phyloP scores from a whole-genome alignment of 2,329 filamentous ascomycete genomes.

The Trichoderma sp. region DNA sequence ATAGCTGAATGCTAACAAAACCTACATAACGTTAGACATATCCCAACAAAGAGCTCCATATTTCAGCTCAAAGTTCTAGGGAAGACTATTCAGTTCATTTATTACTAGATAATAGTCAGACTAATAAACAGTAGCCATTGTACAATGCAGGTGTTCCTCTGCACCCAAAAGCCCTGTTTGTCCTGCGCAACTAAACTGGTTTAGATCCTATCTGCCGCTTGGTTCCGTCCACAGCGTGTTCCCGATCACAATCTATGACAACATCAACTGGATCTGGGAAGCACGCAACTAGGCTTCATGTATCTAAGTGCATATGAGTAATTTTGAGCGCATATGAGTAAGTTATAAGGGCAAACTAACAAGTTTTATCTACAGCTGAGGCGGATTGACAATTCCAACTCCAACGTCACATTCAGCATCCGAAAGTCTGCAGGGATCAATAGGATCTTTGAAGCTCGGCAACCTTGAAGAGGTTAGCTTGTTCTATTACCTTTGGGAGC shows the following conservation, averaged over 20 bases:
- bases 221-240: not conserved
- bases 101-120: no score
- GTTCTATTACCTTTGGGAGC: no score
- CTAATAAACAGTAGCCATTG: not conserved
- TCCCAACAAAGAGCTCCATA: not conserved
- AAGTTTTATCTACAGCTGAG: not conserved
- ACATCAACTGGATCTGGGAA: not conserved
- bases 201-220: not conserved
- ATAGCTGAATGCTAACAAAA: not conserved
- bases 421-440: no score
- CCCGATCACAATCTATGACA: not conserved
- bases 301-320: not conserved
- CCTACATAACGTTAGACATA: not conserved
- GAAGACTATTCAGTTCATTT: not conserved
- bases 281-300: not conserved
- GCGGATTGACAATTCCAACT: not conserved
- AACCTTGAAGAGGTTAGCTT: no score
- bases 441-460: no score
- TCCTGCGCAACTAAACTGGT: not conserved
- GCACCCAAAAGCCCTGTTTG: not conserved
- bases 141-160: not conserved
- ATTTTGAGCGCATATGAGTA: not conserved
- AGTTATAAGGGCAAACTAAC: not conserved
- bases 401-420: no score
- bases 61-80: not conserved